Base-by-base conservation (phyloP, 441 rosid genomes). In the Macaranga tanarius region DNA sequence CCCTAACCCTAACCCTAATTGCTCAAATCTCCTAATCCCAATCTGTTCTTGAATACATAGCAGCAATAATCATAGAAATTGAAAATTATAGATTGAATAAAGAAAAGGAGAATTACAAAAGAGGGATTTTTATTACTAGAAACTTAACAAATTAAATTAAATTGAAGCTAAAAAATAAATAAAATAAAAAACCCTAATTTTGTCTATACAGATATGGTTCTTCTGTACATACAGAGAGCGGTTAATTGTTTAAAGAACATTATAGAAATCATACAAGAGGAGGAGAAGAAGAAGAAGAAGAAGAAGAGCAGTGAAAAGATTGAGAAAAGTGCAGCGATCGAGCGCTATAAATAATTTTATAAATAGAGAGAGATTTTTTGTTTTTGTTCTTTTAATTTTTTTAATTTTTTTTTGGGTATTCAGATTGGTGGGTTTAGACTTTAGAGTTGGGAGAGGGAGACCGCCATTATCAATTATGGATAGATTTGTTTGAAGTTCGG, bases 1-100 rank as follows among this genome's bases (percentile, higher is more conserved):
- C 73, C 82, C 75, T 65, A 77, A 74, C 73, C 80, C 83, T 75
- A 80, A 69, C 69, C 62, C 71, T 16, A 10, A 48, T 2, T 48
- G 15, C 11, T 13, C 11, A 45, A 45, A 9, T 10, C 16, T 45
- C 50, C n/a, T 25, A 34, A 56, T 62, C 34, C 66, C 25, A 62
- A 72, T 64, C 70, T 69, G 75, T 20, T 25, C 72, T 57, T 40
- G 52, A 52, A 71, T 73, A 77, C 85, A 79, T 56, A 22, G 48
- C 11, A 55, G 64, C 47, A 10, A 70, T 17, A 17, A 59, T 59
- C 68, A n/a, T n/a, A n/a, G 54, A 52, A 19, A 64, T 65, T 31
- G 15, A 44, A 45, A 67, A 68, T 17, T 11, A 72, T 4, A 48
- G 61, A 57, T 26, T 44, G 2, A 7, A 67, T 19, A 13, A 50